These are phyloP conservation scores for Lentinula raphanica DNA, from an alignment of 768 basidiomycete genomes.

Conservation along the genomic window DNA sequence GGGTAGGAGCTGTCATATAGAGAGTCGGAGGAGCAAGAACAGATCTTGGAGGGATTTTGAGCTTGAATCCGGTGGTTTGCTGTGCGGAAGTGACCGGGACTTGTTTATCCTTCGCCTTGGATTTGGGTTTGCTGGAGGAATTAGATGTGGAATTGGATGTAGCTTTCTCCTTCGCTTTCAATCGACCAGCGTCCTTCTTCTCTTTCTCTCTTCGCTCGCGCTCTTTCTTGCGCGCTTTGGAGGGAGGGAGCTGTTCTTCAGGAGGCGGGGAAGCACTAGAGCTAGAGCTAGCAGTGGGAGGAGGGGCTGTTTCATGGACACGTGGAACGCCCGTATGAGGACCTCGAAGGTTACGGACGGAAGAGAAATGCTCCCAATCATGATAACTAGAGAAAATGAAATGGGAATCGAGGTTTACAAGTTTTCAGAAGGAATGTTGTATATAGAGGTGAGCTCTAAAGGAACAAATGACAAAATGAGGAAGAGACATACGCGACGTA, in stretches of 20 bases:
- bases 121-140: slow-evolving; percentile 8
- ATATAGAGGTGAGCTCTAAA: slow-evolving; percentile 4
- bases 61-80: slow-evolving; percentile 3
- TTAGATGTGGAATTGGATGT: slow-evolving; percentile 7
- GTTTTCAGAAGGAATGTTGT: slow-evolving; percentile 5
- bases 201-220: slow-evolving; percentile 22
- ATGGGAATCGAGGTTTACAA: not conserved
- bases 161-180: slow-evolving; percentile 12
- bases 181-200: slow-evolving; percentile 19
- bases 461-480: slow-evolving; percentile 6
- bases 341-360: slow-evolving; percentile 82
- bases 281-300: slow-evolving; percentile 24
- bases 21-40: not conserved
- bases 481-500: slow-evolving; percentile 77
- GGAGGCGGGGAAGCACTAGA: slow-evolving; percentile 21
- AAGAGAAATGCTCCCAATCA: slow-evolving; percentile 94
- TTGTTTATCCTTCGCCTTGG: not conserved
- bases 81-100: not conserved
- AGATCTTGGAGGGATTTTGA: slow-evolving; percentile 7
- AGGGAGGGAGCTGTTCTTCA: slow-evolving; percentile 25
- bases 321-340: slow-evolving; percentile 74
- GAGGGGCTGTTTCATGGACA: slow-evolving; percentile 46
- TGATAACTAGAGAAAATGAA: slow-evolving; percentile 54
- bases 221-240: slow-evolving; percentile 23
- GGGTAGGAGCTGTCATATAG: slow-evolving; percentile 8